These are phyloP conservation scores for Hypoxylon cercidicola DNA, from an alignment of 495 filamentous ascomycete species.

Conservation along the genomic window DNA sequence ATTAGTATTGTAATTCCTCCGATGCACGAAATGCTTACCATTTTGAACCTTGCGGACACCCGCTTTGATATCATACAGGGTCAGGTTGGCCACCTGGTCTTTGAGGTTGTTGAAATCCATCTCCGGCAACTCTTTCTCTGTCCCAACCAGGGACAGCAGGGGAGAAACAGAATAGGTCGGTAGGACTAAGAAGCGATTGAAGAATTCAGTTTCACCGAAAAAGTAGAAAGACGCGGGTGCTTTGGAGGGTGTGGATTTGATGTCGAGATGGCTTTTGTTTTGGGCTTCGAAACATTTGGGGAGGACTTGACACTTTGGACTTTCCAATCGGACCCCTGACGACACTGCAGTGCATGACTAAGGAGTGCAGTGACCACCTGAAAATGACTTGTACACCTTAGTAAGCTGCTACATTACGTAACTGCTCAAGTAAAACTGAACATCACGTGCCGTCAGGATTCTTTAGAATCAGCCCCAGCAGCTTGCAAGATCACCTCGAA, in stretches of 20 bases:
- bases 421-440: no score
- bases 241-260: neutral
- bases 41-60: slow-evolving; percentile 98
- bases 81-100: slow-evolving; percentile 92
- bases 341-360: slow-evolving; percentile 14
- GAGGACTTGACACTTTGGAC: slow-evolving; percentile 26
- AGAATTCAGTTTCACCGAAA: neutral
- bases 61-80: slow-evolving; percentile 96
- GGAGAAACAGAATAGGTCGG: neutral
- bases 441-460: no score
- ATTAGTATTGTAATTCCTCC: slow-evolving; percentile 25
- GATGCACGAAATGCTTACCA: slow-evolving; percentile 69
- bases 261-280: neutral
- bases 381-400: neutral
- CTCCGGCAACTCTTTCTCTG: slow-evolving; percentile 31
- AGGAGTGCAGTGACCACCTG: slow-evolving; percentile 26
- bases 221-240: neutral
- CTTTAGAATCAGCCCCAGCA: no score
- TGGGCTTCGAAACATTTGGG: neutral
- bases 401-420: neutral
- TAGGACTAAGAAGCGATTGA: neutral
- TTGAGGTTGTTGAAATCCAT: slow-evolving; percentile 91
- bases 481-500: no score
- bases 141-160: slow-evolving; percentile 28
- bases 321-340: slow-evolving; percentile 30